These are phyloP conservation scores for Aspergillus fijiensis DNA, from an alignment of 2,329 filamentous ascomycete species.

Conservation along the genomic window DNA sequence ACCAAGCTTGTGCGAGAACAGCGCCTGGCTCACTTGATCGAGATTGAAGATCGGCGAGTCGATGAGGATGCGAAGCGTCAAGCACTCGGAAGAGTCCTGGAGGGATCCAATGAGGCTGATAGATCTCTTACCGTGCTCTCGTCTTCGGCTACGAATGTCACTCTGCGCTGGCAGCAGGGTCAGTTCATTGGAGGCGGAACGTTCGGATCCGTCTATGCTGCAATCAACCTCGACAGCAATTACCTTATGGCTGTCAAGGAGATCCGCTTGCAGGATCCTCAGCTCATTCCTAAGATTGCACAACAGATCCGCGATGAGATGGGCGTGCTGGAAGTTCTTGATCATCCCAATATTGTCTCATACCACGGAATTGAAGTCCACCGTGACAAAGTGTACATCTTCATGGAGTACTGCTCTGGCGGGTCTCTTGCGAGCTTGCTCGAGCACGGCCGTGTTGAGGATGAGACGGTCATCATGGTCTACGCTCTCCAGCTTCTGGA, in stretches of 20 bases:
- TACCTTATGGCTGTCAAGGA: conserved; percentile 99
- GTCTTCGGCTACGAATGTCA: conserved; percentile 91
- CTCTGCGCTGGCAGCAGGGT: conserved; percentile 97
- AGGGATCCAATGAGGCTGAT: conserved; percentile 94
- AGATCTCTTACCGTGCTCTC: conserved; percentile 91
- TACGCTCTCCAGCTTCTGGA: conserved; percentile 93
- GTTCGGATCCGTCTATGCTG: conserved; percentile 95
- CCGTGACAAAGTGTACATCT: conserved; percentile 98
- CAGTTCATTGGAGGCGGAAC: conserved; percentile 96
- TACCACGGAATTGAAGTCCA: conserved; percentile 99
- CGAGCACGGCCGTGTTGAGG: conserved; percentile 95
- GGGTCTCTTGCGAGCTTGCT: conserved; percentile 86
- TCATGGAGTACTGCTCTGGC: conserved; percentile 98
- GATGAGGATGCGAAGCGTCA: conserved; percentile 82
- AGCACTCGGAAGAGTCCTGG: conserved; percentile 83
- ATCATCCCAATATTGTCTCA: conserved; percentile 96
- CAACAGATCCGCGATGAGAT: conserved; percentile 96
- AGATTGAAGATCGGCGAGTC: conserved; percentile 75
- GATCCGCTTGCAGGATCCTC: conserved; percentile 93
- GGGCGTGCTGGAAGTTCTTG: conserved; percentile 89
- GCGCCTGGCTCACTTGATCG: conserved; percentile 69
- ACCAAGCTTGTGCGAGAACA: conserved; percentile 70
- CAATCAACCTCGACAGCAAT: conserved; percentile 94
- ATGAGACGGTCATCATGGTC: conserved; percentile 96
- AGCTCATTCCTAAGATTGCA: conserved; percentile 90